These are phyloP conservation scores for Emericellopsis atlantica DNA, from an alignment of 2,329 filamentous ascomycete species.

Conservation along the genomic window DNA sequence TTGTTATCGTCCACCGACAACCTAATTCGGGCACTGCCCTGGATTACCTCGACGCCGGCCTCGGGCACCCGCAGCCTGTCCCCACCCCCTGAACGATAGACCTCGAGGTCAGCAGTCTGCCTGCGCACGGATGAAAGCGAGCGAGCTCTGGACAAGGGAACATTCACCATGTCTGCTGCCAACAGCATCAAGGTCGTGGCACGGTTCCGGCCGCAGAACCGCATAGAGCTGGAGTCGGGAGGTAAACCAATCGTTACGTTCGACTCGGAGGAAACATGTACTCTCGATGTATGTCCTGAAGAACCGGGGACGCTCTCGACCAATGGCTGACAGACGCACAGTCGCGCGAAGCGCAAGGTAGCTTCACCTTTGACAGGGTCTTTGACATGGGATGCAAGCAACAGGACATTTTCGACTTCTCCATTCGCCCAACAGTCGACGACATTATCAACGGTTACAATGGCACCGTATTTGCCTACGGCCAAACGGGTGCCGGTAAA, in stretches of 20 bases:
- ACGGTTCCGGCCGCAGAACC: conserved; percentile 95
- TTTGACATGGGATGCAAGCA: conserved; percentile 91
- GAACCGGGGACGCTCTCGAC: too few species aligned
- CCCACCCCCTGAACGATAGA: too few species aligned
- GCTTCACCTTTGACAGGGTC: conserved; percentile 95
- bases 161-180: conserved; percentile 39
- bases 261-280: conserved; percentile 78
- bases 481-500: conserved; percentile 96
- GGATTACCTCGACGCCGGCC: too few species aligned
- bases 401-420: conserved; percentile 94
- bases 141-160: too few species aligned
- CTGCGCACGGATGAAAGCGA: too few species aligned
- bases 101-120: not conserved
- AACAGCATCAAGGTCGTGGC: conserved; percentile 82
- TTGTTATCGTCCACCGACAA: too few species aligned
- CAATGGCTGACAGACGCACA: conserved; percentile 46
- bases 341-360: conserved; percentile 71
- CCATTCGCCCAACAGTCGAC: conserved; percentile 89
- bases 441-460: conserved; percentile 99
- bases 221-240: conserved; percentile 77
- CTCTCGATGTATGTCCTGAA: conserved; percentile 53
- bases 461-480: conserved; percentile 96
- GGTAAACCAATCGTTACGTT: conserved; percentile 88
- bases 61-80: too few species aligned
- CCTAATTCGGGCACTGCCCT: too few species aligned